Percentiles rank a stretch among this genome's conserved stretches.
phyloP scores from a whole-genome alignment of 2,329 filamentous ascomycete species.

The Cucurbitaria berberidis region DNA sequence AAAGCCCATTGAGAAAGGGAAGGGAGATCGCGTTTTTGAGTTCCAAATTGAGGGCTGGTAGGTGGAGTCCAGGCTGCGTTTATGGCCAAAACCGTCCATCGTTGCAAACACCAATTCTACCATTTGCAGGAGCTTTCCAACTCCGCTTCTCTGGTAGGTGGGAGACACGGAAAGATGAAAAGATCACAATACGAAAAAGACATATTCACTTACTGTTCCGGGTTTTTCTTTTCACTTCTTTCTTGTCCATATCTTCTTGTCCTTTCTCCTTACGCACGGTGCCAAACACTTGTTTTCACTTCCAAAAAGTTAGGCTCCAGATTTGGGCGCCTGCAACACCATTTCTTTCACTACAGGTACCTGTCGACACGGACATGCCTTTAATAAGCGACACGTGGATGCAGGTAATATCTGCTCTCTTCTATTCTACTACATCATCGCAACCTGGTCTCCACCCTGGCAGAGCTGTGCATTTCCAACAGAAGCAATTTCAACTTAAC shows the following conservation, averaged over 20 bases:
- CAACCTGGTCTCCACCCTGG: background rate
- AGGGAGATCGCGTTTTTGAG: constrained; percentile 56
- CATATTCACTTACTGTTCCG: background rate
- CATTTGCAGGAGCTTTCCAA: too few relatives aligned
- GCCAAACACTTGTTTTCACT: background rate
- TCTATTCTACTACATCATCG: background rate
- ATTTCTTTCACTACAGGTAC: background rate
- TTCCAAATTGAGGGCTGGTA: constrained; percentile 57
- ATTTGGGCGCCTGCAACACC: background rate
- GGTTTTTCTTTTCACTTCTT: background rate
- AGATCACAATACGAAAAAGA: background rate
- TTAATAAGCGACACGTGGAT: background rate
- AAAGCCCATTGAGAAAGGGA: constrained; percentile 52
- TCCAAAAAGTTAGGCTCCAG: background rate
- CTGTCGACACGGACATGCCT: background rate
- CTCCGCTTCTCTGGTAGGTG: too few relatives aligned
- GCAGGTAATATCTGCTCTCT: background rate
- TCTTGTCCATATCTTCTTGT: background rate
- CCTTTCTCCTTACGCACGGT: background rate
- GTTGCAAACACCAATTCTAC: too few relatives aligned
- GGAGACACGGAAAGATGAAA: background rate
- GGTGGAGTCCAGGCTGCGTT: background rate
- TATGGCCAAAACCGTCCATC: too few relatives aligned
- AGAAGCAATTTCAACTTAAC: background rate
- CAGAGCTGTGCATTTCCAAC: background rate